Base-by-base conservation (phyloP, 768 basidiomycete species). In the Podaxis sp. region DNA sequence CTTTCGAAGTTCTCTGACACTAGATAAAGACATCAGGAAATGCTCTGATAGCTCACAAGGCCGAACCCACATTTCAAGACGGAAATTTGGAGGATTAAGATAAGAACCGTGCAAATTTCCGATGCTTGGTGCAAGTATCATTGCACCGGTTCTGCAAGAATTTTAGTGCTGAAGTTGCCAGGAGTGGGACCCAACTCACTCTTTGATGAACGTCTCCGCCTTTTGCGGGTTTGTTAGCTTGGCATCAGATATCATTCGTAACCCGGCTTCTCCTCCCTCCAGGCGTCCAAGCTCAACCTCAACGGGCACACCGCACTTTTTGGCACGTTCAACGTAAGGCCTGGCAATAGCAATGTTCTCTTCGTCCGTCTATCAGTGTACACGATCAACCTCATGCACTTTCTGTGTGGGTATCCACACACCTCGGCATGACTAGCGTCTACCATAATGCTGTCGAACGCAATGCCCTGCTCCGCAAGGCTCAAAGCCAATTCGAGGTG, bases 361-460 rank as follows among this genome's bases (percentile, higher is more conserved):
- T 50, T 50, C 49, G 4, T 50, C 49, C 22, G 49, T 50, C 49
- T 50, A 12, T 15, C 26, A 22, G 12, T 26, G 49, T 24, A 26
- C 11, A 24, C 8, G 26, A 24, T 50, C 13, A 50, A 24, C 22
- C 20, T 12, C 49, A 50, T 0, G 20, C 3, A 49, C 17, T 24
- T 11, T 8, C 15, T 20, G 20, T 12, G 24, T 1, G 20, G 22
- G 49, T 50, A 22, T 10, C 8, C 10, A 49, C 22, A 50, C 49
- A 50, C 80, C 28, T 81, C 79, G 12, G 81, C 80, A 60, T 82
- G 80, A 61, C 79, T 80, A 4, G 80, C 80, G 66, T 82, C 80
- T 5, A 81, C 80, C 80, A 82, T 82, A 65, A 82, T 82, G 64
- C 79, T 81, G 58, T 82, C 81, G 50, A 81, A 83, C 11, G 73